phyloP scores from a whole-genome alignment of 768 basidiomycete species.

The Paxillus involutus region DNA sequence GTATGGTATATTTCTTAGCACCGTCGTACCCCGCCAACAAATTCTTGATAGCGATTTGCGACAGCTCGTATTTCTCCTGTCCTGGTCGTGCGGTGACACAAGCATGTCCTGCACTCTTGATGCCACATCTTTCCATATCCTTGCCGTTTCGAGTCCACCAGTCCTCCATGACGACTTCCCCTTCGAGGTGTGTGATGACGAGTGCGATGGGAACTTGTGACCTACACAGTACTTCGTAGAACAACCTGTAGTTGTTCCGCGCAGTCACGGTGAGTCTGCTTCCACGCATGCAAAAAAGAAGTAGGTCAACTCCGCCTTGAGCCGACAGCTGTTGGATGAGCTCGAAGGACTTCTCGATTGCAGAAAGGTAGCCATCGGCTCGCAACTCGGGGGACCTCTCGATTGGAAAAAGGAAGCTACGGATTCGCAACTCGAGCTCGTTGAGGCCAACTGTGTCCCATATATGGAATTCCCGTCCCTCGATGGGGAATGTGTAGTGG shows the following conservation, averaged over 20 bases:
- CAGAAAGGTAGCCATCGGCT: no score
- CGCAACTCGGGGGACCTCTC: no score
- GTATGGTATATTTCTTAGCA: constrained; percentile 24
- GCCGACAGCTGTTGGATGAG: background rate
- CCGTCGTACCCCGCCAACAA: constrained; percentile 15
- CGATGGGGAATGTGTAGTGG: no score
- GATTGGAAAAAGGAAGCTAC: no score
- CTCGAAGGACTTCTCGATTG: background rate
- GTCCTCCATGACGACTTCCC: constrained; percentile 19
- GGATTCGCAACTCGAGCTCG: no score
- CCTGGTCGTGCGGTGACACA: no score
- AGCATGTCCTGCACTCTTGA: constrained; percentile 6
- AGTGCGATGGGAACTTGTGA: constrained; percentile 12
- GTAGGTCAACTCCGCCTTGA: constrained; percentile 12
- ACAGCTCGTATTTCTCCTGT: constrained; percentile 6
- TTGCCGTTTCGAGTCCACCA: constrained; percentile 27
- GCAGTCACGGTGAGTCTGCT: constrained; percentile 1
- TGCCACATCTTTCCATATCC: background rate
- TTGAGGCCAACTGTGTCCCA: no score
- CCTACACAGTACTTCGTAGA: constrained; percentile 13
- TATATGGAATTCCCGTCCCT: no score
- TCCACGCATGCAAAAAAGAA: constrained; percentile 19
- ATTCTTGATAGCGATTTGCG: constrained; percentile 13
- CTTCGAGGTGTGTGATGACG: constrained; percentile 18
- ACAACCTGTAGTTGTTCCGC: constrained; percentile 11